Evolutionary conservation across 495 filamentous ascomycete genomes (phyloP).

Genomic region (Trichocladium antarcticum): DNA sequence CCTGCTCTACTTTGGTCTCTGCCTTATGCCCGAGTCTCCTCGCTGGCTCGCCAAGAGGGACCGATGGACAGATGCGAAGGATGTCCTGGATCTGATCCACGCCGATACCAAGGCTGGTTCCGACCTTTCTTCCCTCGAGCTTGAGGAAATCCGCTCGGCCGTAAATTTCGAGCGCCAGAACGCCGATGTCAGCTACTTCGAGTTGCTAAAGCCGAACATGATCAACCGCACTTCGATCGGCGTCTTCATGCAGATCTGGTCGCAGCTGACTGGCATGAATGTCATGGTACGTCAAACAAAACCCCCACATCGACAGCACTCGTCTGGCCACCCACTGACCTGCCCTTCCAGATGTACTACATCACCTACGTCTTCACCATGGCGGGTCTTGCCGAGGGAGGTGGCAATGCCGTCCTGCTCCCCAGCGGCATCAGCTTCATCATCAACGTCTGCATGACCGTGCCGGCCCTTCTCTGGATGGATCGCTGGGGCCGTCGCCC

Average conservation of each 20-base stretch:
- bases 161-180: conserved; percentile 56
- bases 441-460: conserved; percentile 52
- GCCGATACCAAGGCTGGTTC: conserved; percentile 51
- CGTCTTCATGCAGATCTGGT: conserved; percentile 75
- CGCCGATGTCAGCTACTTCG: conserved; percentile 53
- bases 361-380: conserved; percentile 60
- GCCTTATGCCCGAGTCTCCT: conserved; percentile 63
- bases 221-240: conserved; percentile 65
- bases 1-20: conserved; percentile 49
- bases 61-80: conserved; percentile 58
- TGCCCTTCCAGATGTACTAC: conserved; percentile 32
- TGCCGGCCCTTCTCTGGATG: conserved; percentile 45
- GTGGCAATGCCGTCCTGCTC: conserved; percentile 40
- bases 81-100: conserved; percentile 56
- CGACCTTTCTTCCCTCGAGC: conserved; percentile 53
- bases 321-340: conserved; percentile 9
- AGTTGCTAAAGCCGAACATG: conserved; percentile 61
- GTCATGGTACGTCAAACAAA: conserved; percentile 61
- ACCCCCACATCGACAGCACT: conserved; percentile 26
- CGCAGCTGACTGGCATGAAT: conserved; percentile 75
- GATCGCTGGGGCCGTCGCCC: conserved; percentile 52
- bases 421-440: conserved; percentile 65
- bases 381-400: conserved; percentile 50
- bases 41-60: conserved; percentile 67
- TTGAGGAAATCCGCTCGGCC: conserved; percentile 57